Percentiles rank a stretch among this genome's conserved stretches.
Conservation (phyloP, 306 rosid genomes). For the Fragaria nilgerrensis region DNA sequence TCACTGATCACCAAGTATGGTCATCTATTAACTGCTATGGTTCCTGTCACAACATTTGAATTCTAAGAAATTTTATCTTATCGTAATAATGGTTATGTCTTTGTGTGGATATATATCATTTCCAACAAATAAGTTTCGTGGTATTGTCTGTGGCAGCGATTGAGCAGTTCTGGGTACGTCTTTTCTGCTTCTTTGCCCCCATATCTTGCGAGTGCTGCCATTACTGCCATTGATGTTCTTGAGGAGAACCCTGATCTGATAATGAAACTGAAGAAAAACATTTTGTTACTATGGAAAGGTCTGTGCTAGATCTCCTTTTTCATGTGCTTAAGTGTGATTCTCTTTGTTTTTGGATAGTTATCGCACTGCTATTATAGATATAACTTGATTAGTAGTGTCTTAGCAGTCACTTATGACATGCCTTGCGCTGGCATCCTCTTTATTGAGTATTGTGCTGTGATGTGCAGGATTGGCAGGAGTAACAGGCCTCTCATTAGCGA, state of each 20-base stretch:
- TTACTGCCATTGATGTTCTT: slow-evolving; percentile 76
- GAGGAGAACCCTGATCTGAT: slow-evolving; percentile 79
- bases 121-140: slow-evolving; percentile 27
- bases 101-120: neutral
- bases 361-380: neutral
- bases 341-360: neutral
- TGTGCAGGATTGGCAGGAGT: slow-evolving; percentile 65
- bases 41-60: slow-evolving; percentile 17
- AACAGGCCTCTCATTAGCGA: slow-evolving; percentile 57
- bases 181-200: slow-evolving; percentile 99
- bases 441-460: slow-evolving; percentile 8
- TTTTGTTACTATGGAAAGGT: slow-evolving; percentile 71
- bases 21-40: slow-evolving; percentile 17
- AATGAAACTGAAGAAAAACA: slow-evolving; percentile 64
- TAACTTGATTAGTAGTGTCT: slow-evolving; percentile 1
- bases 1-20: slow-evolving; percentile 94
- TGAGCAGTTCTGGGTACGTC: slow-evolving; percentile 96
- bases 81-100: slow-evolving; percentile 14
- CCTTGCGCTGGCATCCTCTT: neutral
- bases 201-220: slow-evolving; percentile 93
- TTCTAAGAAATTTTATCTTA: neutral
- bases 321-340: neutral
- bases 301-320: slow-evolving; percentile 28
- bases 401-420: neutral
- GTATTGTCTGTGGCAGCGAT: slow-evolving; percentile 56